Percentiles rank a stretch among this genome's conserved stretches.
Conservation (phyloP, 2,329 filamentous ascomycete species). For the Trichoderma sp. region DNA sequence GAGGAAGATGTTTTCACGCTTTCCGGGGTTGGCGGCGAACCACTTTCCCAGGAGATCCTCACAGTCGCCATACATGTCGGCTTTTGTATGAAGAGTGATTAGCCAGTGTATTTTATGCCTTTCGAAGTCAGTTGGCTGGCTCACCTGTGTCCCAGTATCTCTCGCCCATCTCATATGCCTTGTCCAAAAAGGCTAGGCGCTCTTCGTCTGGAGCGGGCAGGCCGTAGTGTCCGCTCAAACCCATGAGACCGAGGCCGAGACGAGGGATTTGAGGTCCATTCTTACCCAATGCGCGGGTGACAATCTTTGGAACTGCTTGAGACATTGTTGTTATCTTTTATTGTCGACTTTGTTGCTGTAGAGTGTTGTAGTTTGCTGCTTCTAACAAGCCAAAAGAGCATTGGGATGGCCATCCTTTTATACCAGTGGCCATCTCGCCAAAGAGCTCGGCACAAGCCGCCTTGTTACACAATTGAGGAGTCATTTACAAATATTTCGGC, state of each 20-base stretch:
- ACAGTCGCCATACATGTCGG: slow-evolving; percentile 46
- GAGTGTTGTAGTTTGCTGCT: background rate
- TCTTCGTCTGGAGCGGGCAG: slow-evolving; percentile 45
- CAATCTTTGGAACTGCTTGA: background rate
- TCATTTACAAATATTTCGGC: background rate
- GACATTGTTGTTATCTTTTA: background rate
- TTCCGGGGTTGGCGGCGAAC: slow-evolving; percentile 45
- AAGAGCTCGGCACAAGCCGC: background rate
- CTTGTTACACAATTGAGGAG: background rate
- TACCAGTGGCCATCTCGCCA: background rate
- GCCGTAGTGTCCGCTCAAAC: slow-evolving; percentile 41
- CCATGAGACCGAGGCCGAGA: slow-evolving; percentile 57
- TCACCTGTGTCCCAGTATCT: slow-evolving; percentile 49
- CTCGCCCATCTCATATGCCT: slow-evolving; percentile 49
- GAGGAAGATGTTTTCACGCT: slow-evolving; percentile 49
- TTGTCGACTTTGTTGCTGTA: background rate
- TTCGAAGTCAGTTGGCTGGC: too few species aligned
- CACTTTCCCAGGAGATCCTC: slow-evolving; percentile 51
- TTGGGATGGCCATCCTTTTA: background rate
- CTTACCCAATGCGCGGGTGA: slow-evolving; percentile 42
- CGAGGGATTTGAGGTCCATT: slow-evolving; percentile 50
- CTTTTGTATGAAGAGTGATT: slow-evolving; percentile 10
- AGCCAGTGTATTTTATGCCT: too few species aligned
- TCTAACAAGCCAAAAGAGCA: background rate
- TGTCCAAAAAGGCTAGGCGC: slow-evolving; percentile 51